phyloP scores from a whole-genome alignment of 75 land plant genomes.

The Cunninghamia lanceolata region DNA sequence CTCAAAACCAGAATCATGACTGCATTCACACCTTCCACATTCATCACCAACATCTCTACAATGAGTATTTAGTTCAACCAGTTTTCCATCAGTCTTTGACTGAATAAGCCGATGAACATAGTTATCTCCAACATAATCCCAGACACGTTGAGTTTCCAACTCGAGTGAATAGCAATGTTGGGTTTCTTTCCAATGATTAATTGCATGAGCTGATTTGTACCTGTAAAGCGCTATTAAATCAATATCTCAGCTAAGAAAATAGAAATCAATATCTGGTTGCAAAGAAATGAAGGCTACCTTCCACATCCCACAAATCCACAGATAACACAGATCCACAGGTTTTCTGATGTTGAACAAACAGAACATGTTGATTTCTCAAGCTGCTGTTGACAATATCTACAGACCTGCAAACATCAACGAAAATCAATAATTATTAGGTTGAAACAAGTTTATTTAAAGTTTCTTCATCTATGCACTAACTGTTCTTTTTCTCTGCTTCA shows the following conservation, averaged over 20 bases:
- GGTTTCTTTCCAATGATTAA: slow-evolving; percentile 93
- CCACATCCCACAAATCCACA: slow-evolving; percentile 99
- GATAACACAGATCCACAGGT: slow-evolving; percentile 95
- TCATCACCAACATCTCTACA: slow-evolving; percentile 66
- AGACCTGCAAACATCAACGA: slow-evolving; percentile 51
- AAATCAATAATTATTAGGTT: neutral
- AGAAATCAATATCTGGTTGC: neutral
- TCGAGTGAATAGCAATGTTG: slow-evolving; percentile 98
- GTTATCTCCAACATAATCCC: slow-evolving; percentile 98
- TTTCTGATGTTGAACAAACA: slow-evolving; percentile 88
- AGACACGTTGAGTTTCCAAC: slow-evolving; percentile 90
- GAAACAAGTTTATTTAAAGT: neutral
- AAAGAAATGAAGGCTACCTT: slow-evolving; percentile 52
- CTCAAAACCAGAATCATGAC: slow-evolving; percentile 49
- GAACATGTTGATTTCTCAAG: slow-evolving; percentile 90
- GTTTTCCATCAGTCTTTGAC: slow-evolving; percentile 95
- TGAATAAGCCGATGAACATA: slow-evolving; percentile 97
- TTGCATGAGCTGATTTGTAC: slow-evolving; percentile 89
- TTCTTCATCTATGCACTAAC: neutral
- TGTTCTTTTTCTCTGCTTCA: neutral
- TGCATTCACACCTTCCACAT: slow-evolving; percentile 63
- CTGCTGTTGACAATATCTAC: slow-evolving; percentile 95
- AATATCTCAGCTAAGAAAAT: slow-evolving; percentile 9
- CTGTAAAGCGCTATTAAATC: slow-evolving; percentile 31
- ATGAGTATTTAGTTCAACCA: slow-evolving; percentile 78